phyloP scores from a whole-genome alignment of 208 protist species.

The Acanthamoeba pearcei region DNA sequence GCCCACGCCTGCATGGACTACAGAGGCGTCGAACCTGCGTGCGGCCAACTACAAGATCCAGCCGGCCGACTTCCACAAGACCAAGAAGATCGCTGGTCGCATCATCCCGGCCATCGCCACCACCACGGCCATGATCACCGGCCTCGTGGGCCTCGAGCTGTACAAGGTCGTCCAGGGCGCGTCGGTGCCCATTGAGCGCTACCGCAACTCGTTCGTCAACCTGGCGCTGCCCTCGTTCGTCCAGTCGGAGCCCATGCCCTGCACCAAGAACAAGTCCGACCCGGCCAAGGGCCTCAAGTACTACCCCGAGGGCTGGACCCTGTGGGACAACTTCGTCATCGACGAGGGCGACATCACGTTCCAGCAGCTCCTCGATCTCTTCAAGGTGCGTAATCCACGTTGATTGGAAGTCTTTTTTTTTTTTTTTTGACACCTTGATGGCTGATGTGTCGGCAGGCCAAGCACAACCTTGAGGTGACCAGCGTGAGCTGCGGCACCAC shows the following conservation, averaged over 20 bases:
- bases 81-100: slow-evolving; percentile 93
- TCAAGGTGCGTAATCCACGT: slow-evolving; percentile 81
- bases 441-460: slow-evolving; percentile 46
- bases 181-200: slow-evolving; percentile 39
- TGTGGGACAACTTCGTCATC: slow-evolving; percentile 98
- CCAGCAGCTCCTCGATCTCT: slow-evolving; percentile 93
- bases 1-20: slow-evolving; percentile 63
- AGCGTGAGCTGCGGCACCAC: slow-evolving; percentile 88
- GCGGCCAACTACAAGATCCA: slow-evolving; percentile 91
- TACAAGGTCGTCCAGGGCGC: slow-evolving; percentile 94
- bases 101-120: slow-evolving; percentile 99
- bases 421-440: neutral
- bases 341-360: slow-evolving; percentile 96
- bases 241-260: slow-evolving; percentile 96
- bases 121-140: slow-evolving; percentile 99
- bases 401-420: too few species aligned
- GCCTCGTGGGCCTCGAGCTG: slow-evolving; percentile 98
- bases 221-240: slow-evolving; percentile 97
- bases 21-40: slow-evolving; percentile 87
- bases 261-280: slow-evolving; percentile 83
- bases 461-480: slow-evolving; percentile 82
- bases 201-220: slow-evolving; percentile 97
- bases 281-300: slow-evolving; percentile 69
- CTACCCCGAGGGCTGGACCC: slow-evolving; percentile 91
- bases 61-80: slow-evolving; percentile 83